phyloP scores from a whole-genome alignment of 2,329 filamentous ascomycete species.

The Tolypocladium album region DNA sequence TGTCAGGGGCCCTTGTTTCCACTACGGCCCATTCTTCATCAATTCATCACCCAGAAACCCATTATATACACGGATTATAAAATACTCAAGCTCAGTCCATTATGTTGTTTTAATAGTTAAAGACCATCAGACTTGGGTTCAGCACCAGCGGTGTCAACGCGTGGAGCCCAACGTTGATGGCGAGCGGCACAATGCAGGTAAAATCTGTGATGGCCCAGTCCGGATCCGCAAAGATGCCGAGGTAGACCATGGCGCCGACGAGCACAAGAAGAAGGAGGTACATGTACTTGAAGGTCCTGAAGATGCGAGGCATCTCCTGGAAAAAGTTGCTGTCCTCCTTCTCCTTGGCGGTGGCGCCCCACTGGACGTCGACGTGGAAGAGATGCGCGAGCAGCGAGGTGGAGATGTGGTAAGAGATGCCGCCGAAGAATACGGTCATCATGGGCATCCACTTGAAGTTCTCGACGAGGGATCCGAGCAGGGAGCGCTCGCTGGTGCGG shows the following conservation, averaged over 20 bases:
- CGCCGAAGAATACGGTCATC: slow-evolving; percentile 33
- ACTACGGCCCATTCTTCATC: not conserved
- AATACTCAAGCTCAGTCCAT: not conserved
- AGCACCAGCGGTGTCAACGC: slow-evolving; percentile 48
- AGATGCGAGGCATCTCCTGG: slow-evolving; percentile 41
- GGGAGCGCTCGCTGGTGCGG: slow-evolving; percentile 41
- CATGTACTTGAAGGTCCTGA: slow-evolving; percentile 42
- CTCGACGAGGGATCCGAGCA: slow-evolving; percentile 26
- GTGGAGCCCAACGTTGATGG: slow-evolving; percentile 21
- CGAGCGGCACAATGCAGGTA: slow-evolving; percentile 46
- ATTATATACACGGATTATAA: not conserved
- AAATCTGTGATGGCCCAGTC: slow-evolving; percentile 50
- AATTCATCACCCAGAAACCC: not conserved
- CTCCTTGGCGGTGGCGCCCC: slow-evolving; percentile 50
- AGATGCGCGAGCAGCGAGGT: slow-evolving; percentile 30
- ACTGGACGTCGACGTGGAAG: slow-evolving; percentile 32
- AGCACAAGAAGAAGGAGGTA: slow-evolving; percentile 37
- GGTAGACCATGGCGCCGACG: slow-evolving; percentile 36
- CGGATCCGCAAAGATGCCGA: slow-evolving; percentile 33
- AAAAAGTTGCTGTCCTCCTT: slow-evolving; percentile 45
- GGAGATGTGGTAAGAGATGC: slow-evolving; percentile 30
- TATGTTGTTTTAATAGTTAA: slow-evolving; percentile 6
- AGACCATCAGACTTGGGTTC: slow-evolving; percentile 50
- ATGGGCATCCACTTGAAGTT: slow-evolving; percentile 55
- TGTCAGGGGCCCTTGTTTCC: not conserved